These are phyloP conservation scores for Coemansia sp. DNA, from an alignment of 192 early-diverging fungal genomes.

Conservation along the genomic window DNA sequence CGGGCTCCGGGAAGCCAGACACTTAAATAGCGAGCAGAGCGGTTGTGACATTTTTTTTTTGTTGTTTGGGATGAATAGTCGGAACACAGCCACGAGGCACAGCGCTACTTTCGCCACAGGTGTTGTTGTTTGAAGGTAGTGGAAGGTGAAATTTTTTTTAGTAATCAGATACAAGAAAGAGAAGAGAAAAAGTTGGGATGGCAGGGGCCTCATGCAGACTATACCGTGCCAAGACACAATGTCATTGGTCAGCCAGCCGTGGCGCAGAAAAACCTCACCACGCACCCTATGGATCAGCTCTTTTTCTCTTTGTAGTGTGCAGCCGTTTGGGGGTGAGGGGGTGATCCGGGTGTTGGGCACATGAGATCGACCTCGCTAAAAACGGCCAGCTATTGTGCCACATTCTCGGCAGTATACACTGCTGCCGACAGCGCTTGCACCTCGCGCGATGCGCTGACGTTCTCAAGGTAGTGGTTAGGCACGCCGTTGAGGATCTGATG, in stretches of 20 bases:
- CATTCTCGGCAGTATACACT: conserved; percentile 72
- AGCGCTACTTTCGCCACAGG: conserved; percentile 2
- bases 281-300: background rate
- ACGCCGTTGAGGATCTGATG: conserved; percentile 75
- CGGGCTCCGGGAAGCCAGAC: background rate
- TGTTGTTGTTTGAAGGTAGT: too few relatives aligned
- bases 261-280: background rate
- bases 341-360: background rate
- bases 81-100: background rate
- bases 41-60: background rate
- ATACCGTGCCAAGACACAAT: background rate
- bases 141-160: background rate
- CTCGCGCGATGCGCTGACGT: conserved; percentile 71
- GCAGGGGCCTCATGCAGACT: background rate
- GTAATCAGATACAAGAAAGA: background rate
- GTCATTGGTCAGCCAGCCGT: background rate
- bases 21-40: conserved; percentile 11
- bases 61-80: background rate
- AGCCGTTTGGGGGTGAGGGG: background rate
- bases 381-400: conserved; percentile 16
- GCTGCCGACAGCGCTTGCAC: conserved; percentile 78
- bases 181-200: background rate
- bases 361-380: background rate
- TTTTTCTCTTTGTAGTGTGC: background rate
- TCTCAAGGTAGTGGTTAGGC: conserved; percentile 75